Percentiles rank a stretch among this genome's conserved stretches.
Conservation (phyloP, 495 filamentous ascomycete species). For the Penicillium samsonianum region DNA sequence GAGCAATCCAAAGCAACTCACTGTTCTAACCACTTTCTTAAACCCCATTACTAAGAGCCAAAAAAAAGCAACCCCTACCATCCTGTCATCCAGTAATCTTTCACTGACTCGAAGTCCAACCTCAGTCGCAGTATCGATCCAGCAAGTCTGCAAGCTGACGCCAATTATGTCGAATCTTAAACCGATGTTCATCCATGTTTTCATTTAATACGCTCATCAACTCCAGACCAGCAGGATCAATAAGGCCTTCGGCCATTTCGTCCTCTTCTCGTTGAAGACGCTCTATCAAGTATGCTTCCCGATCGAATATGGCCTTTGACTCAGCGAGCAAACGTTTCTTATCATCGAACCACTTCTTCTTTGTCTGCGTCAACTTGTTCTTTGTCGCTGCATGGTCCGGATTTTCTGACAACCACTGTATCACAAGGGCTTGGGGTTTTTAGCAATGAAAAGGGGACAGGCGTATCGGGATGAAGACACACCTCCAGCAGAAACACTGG, state of each 20-base stretch:
- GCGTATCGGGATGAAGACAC: background rate
- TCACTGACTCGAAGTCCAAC: too few relatives aligned
- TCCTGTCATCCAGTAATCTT: background rate
- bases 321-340: background rate
- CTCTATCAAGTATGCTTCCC: background rate
- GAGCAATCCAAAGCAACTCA: too few relatives aligned
- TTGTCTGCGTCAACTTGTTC: background rate
- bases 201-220: background rate
- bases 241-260: background rate
- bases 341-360: background rate
- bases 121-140: background rate
- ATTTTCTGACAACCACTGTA: background rate
- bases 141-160: background rate
- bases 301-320: background rate
- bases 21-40: too few relatives aligned
- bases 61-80: background rate
- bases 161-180: background rate
- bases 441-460: background rate
- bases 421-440: background rate
- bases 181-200: background rate
- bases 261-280: background rate
- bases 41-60: too few relatives aligned
- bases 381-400: background rate
- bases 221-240: background rate
- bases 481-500: background rate